Evolutionary conservation across 257 asterid genomes (phyloP).

Genomic region (Thymus quinquecostatus): DNA sequence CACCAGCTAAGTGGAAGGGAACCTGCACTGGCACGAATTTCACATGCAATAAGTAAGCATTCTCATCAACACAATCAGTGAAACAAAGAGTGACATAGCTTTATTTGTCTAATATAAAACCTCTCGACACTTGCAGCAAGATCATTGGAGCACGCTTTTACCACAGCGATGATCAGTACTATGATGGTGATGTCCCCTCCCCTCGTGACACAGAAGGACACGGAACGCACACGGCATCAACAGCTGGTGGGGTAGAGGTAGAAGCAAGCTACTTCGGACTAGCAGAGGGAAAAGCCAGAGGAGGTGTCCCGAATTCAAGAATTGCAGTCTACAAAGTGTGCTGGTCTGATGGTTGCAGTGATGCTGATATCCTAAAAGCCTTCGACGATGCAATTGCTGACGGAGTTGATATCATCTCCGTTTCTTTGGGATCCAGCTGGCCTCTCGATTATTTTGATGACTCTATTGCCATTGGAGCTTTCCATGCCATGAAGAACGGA

Average conservation of each 20-base stretch:
- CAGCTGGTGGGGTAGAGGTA: constrained; percentile 54
- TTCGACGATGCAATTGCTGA: constrained; percentile 82
- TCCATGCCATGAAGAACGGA: constrained; percentile 70
- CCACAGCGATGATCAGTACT: constrained; percentile 29
- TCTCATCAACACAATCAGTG: not conserved
- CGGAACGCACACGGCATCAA: constrained; percentile 73
- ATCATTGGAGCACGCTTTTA: constrained; percentile 54
- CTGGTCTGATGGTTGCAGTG: constrained; percentile 48
- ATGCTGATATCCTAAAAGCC: constrained; percentile 66
- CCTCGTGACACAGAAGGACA: constrained; percentile 64
- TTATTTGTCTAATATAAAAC: not conserved
- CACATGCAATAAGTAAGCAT: constrained; percentile 69
- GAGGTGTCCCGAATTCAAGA: constrained; percentile 59
- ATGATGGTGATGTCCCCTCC: constrained; percentile 40
- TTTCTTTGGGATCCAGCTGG: constrained; percentile 51
- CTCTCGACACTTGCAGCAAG: constrained; percentile 37
- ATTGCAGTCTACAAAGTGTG: constrained; percentile 63
- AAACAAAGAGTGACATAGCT: not conserved
- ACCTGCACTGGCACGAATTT: constrained; percentile 49
- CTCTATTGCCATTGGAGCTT: constrained; percentile 72
- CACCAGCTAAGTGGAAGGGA: constrained; percentile 69
- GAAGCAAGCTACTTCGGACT: constrained; percentile 55
- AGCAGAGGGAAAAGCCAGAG: constrained; percentile 60
- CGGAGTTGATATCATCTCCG: constrained; percentile 67
- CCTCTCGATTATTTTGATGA: constrained; percentile 61